phyloP scores from a whole-genome alignment of 768 basidiomycete species.

The Lactifluus rugatus region DNA sequence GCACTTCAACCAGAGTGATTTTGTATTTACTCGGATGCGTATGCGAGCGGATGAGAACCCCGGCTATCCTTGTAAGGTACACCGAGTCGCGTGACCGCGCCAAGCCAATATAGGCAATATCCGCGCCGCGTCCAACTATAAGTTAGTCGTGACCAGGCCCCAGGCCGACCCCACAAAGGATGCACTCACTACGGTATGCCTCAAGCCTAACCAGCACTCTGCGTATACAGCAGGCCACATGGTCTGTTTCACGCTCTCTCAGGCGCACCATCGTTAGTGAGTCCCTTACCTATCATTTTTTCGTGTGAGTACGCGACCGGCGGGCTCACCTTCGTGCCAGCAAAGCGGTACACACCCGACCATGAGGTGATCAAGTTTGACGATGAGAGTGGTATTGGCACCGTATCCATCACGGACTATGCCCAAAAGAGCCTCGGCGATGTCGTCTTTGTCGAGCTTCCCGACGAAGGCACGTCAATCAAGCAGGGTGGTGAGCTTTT shows the following conservation, averaged over 20 bases:
- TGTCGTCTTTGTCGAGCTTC: constrained; percentile 94
- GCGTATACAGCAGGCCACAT: constrained; percentile 24
- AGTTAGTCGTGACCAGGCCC: not conserved
- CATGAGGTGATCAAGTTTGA: constrained; percentile 86
- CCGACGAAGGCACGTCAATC: constrained; percentile 50
- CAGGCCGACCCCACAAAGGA: constrained; percentile 2
- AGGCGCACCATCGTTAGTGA: constrained; percentile 52
- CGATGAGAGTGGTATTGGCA: constrained; percentile 64
- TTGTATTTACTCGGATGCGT: not conserved
- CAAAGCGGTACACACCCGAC: constrained; percentile 72
- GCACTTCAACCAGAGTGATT: not conserved
- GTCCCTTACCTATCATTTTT: constrained; percentile 25
- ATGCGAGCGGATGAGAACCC: too few species aligned
- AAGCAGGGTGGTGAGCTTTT: constrained; percentile 59
- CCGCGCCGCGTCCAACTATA: not conserved
- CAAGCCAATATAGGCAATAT: too few species aligned
- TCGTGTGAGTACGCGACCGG: too few species aligned
- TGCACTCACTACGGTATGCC: constrained; percentile 25
- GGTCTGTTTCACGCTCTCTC: constrained; percentile 25
- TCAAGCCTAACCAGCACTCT: constrained; percentile 22
- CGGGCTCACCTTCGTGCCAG: constrained; percentile 29
- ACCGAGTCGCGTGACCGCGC: not conserved
- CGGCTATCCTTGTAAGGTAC: not conserved
- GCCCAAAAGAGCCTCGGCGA: constrained; percentile 90
- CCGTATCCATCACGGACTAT: constrained; percentile 81